Conservation (phyloP, 495 filamentous ascomycete genomes). For the Aspergillus nidulans region DNA sequence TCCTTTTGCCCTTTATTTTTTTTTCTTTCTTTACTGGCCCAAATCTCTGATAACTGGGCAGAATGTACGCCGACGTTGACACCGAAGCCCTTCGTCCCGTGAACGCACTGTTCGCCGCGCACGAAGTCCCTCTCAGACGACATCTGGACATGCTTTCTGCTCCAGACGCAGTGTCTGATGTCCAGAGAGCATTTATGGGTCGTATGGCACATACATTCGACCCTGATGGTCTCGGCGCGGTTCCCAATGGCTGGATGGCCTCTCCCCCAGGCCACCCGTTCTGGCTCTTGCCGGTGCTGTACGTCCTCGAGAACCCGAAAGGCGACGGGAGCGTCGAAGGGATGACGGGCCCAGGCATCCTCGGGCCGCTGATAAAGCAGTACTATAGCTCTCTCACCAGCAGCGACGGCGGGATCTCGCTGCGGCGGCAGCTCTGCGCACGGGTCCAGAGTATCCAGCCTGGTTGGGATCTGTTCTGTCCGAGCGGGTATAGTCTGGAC, state of each 20-base stretch:
- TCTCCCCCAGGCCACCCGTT: conserved; percentile 23
- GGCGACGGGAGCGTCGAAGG: conserved; percentile 20
- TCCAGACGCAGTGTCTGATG: background rate
- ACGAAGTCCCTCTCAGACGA: conserved; percentile 8
- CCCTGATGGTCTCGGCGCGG: conserved; percentile 12
- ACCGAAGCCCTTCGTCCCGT: conserved; percentile 20
- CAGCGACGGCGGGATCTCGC: background rate
- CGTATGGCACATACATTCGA: conserved; percentile 18
- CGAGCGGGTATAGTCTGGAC: background rate
- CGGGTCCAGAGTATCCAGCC: conserved; percentile 7
- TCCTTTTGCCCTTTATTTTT: too few relatives aligned
- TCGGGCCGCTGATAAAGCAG: conserved; percentile 14
- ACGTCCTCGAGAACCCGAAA: conserved; percentile 18
- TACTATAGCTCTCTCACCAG: conserved; percentile 8
- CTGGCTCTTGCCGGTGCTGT: conserved; percentile 20
- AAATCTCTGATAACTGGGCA: background rate
- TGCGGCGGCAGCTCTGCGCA: conserved; percentile 10
- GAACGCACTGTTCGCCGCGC: conserved; percentile 11
- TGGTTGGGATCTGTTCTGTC: conserved; percentile 14
- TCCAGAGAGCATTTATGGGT: conserved; percentile 19
- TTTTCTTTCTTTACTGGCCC: background rate
- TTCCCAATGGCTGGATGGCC: conserved; percentile 26
- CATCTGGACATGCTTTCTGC: background rate
- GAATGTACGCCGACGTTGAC: conserved; percentile 24
- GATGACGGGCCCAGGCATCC: conserved; percentile 17